Base-by-base conservation (phyloP, 1,139 yeast species). In the Debaryomyces singareniensis region DNA sequence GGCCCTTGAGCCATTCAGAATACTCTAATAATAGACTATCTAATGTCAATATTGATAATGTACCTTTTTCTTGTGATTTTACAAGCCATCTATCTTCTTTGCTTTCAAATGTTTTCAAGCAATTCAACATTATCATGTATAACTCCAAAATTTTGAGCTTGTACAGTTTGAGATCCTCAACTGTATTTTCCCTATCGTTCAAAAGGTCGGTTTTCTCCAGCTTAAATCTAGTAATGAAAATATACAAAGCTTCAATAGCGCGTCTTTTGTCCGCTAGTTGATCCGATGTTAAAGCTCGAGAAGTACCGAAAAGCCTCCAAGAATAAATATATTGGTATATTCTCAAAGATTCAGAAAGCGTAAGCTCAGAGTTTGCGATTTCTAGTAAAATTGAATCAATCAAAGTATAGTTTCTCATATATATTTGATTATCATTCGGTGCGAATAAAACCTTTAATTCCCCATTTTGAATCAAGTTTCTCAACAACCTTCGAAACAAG, bases 41-140 rank as follows among this genome's bases (percentile, higher is more conserved):
- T 25, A 63, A 42, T 3, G 53, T 61, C 3, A 63, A 39, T 3
- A 60, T 40, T 35, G 48, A 30, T 40, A 47, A 40, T 33, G 45
- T 23, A 30, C 47, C 45, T 14, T 37, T 36, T 6, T 38, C 39
- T n/a, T 37, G 37, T 2, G 45, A 39, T 30, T 55, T 59, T n/a
- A 73, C 39, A 15, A 75, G 45, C 83, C 83, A 77, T 43, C 61
- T 66, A 38, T 76, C 83, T 15, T 72, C 75, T 3, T 55, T 62
- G 16, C 58, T 51, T 3, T 53, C 49, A 35, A 66, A 66, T 24
- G 69, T 66, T 34, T 60, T 67, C 49, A 70, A 58, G 29, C 68
- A 57, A 49, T 70, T 74, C 44, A 70, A 48, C 26, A 72, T 73
- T 4, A 71, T 59, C 42, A 70, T 50, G 43, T 73, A 69, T 28